Evolutionary conservation across 2,329 filamentous ascomycete species (phyloP).

Genomic region (Paecilomyces sp.): DNA sequence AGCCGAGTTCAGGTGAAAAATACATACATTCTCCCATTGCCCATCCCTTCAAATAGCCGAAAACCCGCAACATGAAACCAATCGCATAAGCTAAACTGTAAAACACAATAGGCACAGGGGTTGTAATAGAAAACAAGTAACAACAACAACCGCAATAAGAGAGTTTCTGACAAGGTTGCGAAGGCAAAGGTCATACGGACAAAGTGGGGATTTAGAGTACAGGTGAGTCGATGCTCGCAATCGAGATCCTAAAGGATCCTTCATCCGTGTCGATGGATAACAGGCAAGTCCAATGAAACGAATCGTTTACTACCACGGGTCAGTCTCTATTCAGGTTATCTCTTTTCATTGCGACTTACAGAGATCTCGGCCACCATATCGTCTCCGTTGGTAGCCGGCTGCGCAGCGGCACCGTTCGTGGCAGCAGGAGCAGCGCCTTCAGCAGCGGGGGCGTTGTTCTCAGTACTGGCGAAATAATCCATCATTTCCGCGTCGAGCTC

Average conservation of each 20-base stretch:
- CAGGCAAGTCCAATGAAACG: neutral
- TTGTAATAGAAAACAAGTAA: neutral
- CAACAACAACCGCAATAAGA: neutral
- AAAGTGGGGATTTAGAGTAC: neutral
- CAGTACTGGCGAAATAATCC: constrained; percentile 68
- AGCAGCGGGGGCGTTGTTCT: constrained; percentile 30
- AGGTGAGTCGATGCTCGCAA: neutral
- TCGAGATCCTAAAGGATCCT: neutral
- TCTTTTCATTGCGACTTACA: constrained; percentile 28
- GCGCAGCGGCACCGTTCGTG: constrained; percentile 41
- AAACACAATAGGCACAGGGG: neutral
- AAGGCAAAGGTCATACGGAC: neutral
- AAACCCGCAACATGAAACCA: neutral
- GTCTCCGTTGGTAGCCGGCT: constrained; percentile 42
- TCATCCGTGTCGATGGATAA: neutral
- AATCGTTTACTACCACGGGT: neutral
- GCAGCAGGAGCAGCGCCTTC: constrained; percentile 27
- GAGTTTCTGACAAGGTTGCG: neutral
- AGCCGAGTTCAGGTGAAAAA: neutral
- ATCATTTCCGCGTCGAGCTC: constrained; percentile 97
- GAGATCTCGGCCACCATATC: constrained; percentile 53
- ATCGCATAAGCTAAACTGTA: neutral
- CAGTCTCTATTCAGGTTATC: neutral
- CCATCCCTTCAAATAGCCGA: neutral
- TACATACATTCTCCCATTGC: neutral